phyloP scores from a whole-genome alignment of 495 filamentous ascomycete genomes.

The Trichocladium uniseriatum region DNA sequence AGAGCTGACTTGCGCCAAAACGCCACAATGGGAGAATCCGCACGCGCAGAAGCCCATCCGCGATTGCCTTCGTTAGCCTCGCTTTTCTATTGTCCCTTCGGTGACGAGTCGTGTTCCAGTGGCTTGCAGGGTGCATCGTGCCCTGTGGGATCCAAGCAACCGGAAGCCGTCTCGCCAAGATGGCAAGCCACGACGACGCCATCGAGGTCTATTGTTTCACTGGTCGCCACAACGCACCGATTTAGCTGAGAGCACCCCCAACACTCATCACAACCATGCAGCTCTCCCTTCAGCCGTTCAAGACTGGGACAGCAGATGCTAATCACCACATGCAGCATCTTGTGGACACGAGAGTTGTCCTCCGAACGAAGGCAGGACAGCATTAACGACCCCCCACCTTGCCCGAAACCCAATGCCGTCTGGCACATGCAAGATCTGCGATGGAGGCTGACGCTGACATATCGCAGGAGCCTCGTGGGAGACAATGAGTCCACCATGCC shows the following conservation, averaged over 20 bases:
- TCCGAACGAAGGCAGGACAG: no score
- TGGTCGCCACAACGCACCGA: constrained; percentile 2
- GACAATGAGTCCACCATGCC: no score
- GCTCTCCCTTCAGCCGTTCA: no score
- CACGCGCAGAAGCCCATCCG: background rate
- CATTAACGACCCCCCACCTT: no score
- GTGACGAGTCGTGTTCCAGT: background rate
- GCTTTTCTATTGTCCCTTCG: no score
- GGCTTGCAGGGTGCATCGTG: background rate
- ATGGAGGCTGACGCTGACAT: background rate
- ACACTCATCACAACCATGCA: no score
- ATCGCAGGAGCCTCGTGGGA: background rate
- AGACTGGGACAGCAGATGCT: no score
- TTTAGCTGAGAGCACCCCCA: background rate
- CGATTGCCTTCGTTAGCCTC: no score
- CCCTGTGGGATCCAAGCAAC: no score
- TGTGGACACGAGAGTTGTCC: no score
- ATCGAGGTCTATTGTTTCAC: constrained; percentile 9
- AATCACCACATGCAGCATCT: background rate
- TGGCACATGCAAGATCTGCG: background rate
- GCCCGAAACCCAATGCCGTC: background rate
- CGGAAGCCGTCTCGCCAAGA: no score
- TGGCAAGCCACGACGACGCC: background rate
- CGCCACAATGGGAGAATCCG: background rate
- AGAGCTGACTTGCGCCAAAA: background rate